Evolutionary conservation across 2,329 filamentous ascomycete genomes (phyloP).

Genomic region (Fusarium sp.): DNA sequence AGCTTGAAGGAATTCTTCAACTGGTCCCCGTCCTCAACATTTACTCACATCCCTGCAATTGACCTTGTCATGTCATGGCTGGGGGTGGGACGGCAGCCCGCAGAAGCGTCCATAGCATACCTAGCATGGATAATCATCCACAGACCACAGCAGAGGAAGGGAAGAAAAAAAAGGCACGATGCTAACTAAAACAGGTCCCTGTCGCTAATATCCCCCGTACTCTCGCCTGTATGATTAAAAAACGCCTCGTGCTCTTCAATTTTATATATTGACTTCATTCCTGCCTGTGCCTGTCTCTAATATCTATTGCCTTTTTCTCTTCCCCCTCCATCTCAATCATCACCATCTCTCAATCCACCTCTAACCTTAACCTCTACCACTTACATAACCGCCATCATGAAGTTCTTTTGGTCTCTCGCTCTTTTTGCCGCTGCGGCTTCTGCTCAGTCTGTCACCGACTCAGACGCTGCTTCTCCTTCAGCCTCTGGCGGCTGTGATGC

Average conservation of each 20-base stretch:
- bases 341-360: neutral
- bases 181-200: constrained; percentile 33
- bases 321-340: neutral
- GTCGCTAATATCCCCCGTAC: constrained; percentile 40
- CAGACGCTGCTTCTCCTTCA: constrained; percentile 47
- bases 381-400: constrained; percentile 55
- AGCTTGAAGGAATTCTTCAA: constrained; percentile 3
- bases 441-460: constrained; percentile 50
- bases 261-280: constrained; percentile 15
- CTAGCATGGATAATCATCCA: neutral
- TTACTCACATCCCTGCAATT: neutral
- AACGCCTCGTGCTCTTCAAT: constrained; percentile 20
- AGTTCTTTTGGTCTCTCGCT: constrained; percentile 58
- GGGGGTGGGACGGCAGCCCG: constrained; percentile 38
- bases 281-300: neutral
- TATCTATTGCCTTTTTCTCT: neutral
- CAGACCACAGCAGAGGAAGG: constrained; percentile 2
- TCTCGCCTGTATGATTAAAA: constrained; percentile 36
- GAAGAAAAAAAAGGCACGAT: constrained; percentile 26
- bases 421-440: constrained; percentile 54
- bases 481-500: constrained; percentile 56
- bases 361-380: constrained; percentile 1
- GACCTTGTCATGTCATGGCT: constrained; percentile 16
- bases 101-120: neutral
- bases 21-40: neutral